A percentile compares a stretch with the other conserved stretches of the same genome.
Evolutionary conservation across 441 rosid species (phyloP).

Genomic region (Daphne laureola): DNA sequence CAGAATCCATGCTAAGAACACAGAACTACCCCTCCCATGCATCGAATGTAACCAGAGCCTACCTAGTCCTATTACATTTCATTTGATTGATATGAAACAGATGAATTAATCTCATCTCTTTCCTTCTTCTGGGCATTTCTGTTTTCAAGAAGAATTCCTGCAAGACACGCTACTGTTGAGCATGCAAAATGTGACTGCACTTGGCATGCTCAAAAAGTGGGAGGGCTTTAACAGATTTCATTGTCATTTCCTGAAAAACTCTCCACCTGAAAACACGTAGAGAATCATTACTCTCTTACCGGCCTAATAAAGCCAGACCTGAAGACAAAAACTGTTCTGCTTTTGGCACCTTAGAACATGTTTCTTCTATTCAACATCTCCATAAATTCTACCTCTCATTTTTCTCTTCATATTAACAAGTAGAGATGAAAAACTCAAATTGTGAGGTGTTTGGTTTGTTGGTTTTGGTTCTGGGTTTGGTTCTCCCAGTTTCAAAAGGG

Average conservation of each 20-base stretch:
- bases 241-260: conserved; percentile 10
- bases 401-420: conserved; percentile 11
- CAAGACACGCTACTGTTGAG: conserved; percentile 3
- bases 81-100: too few species aligned
- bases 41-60: too few species aligned
- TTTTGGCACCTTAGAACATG: conserved; percentile 22
- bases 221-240: conserved; percentile 3
- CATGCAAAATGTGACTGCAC: conserved; percentile 8
- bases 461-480: conserved; percentile 19
- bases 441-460: conserved; percentile 15
- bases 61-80: too few species aligned
- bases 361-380: conserved; percentile 16
- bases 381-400: conserved; percentile 22
- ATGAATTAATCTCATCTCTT: too few species aligned
- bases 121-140: too few species aligned
- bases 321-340: conserved; percentile 15
- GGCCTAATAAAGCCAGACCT: conserved; percentile 13
- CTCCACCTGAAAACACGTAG: neutral
- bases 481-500: conserved; percentile 23
- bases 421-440: conserved; percentile 24
- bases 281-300: conserved; percentile 11
- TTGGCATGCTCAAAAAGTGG: neutral
- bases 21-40: too few species aligned
- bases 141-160: neutral
- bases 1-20: too few species aligned